Conservation (phyloP, 805 yeast genomes). For the Millerozyma miso region DNA sequence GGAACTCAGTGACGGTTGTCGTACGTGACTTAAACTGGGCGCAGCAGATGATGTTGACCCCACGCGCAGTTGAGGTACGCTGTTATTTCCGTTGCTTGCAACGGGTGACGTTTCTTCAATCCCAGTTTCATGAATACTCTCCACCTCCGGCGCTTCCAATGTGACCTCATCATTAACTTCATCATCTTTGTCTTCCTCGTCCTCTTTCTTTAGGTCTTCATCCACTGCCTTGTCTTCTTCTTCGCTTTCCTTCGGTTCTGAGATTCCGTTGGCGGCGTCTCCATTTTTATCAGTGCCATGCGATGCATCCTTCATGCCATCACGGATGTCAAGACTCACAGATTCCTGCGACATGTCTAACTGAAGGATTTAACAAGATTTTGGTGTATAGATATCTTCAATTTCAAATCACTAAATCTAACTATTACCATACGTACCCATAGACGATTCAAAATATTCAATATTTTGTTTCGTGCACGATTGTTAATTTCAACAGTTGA, state of each 20-base stretch:
- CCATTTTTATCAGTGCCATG: neutral
- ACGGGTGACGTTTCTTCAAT: neutral
- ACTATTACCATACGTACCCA: neutral
- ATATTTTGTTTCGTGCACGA: neutral
- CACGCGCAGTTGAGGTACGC: constrained; percentile 1
- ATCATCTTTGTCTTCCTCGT: neutral
- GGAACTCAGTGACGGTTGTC: constrained; percentile 14
- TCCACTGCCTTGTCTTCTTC: neutral
- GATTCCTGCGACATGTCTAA: neutral
- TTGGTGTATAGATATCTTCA: neutral
- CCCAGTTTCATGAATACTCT: neutral
- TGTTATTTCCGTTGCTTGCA: neutral
- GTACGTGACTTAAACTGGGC: constrained; percentile 7
- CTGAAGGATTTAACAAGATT: neutral
- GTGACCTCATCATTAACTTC: neutral
- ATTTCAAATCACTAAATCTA: neutral
- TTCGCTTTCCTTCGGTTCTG: constrained; percentile 1
- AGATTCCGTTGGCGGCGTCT: neutral
- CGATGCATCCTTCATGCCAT: neutral
- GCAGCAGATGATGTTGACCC: constrained; percentile 5
- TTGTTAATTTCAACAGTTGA: too few species aligned
- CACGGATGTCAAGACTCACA: neutral
- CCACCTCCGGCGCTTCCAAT: neutral
- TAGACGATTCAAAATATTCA: neutral
- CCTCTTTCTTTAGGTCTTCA: neutral